These are phyloP conservation scores for Brettanomyces naardenensis DNA, from an alignment of 805 yeast genomes.

Conservation along the genomic window DNA sequence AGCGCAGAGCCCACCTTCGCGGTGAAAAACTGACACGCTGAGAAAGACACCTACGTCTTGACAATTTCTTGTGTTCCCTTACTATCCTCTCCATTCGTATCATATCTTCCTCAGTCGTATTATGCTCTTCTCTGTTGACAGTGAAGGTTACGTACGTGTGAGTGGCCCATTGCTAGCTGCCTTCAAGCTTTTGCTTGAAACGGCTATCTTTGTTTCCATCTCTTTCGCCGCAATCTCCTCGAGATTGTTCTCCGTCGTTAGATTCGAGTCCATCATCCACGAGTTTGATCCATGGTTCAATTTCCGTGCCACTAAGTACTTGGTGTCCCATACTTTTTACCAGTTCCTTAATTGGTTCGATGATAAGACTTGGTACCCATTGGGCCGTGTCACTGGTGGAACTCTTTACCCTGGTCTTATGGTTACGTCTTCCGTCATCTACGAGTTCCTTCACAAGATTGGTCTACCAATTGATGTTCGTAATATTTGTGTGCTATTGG, in stretches of 20 bases:
- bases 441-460: constrained; percentile 56
- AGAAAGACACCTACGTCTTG: too few relatives aligned
- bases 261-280: constrained; percentile 94
- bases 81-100: too few relatives aligned
- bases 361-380: constrained; percentile 98
- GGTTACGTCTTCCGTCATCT: constrained; percentile 93
- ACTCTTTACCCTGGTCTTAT: constrained; percentile 95
- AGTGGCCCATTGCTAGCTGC: constrained; percentile 15
- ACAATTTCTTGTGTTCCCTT: too few relatives aligned
- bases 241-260: constrained; percentile 89
- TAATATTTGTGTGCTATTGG: constrained; percentile 90
- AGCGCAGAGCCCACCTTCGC: too few relatives aligned
- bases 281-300: constrained; percentile 98
- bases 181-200: constrained; percentile 41
- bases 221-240: constrained; percentile 91
- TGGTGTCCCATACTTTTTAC: constrained; percentile 76
- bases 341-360: constrained; percentile 97
- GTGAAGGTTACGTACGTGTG: constrained; percentile 20
- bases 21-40: too few relatives aligned
- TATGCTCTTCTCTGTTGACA: constrained; percentile 13
- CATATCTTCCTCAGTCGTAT: too few relatives aligned
- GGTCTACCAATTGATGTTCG: constrained; percentile 89
- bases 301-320: constrained; percentile 89
- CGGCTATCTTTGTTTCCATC: constrained; percentile 62
- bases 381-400: constrained; percentile 99